Base-by-base conservation (phyloP, 352 stramenopile species). In the Globisporangium iwayamae region DNA sequence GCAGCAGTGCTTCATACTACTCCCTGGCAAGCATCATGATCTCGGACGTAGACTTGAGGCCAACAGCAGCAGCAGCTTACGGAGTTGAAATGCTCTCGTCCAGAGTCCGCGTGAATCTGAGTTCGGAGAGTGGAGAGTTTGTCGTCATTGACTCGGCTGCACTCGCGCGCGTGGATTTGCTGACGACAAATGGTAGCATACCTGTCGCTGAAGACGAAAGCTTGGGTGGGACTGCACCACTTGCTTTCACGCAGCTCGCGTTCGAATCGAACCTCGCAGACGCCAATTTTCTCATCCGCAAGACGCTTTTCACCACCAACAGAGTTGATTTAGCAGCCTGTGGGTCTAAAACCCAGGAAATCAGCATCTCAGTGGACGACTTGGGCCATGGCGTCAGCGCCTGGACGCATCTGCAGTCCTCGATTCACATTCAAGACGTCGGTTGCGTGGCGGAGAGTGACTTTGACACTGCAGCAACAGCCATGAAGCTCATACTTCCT, bases 201-300 rank as follows among this genome's bases (percentile, higher is more conserved):
- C 8, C 2, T n/a, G 47, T 14, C 5, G 48, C 16, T 34, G 46
- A 22, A 25, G 14, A 22, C 20, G 16, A 28, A 11, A 10, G 5
- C 32, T 48, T 5, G 16, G 18, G 22, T 48, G 13, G 20, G 9
- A 54, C 55, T 20, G 10, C 41, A 34, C 43, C 18, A 22, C 9
- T 59, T 18, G 43, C 45, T 10, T 70, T 51, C 36, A 66, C 48
- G 10, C 48, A 56, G 8, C 30, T 74, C 28, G 47, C 56, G 25
- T 65, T 74, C 13, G 53, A 74, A 59, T 64, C 59, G 3, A 32
- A 28, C 14, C 45, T 71, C 8, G 9, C n/a, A 14, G 60, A 62
- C n/a, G 32, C 55, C 11, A 74, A 74, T 45, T 18, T 22, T 6
- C 50, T 71, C 22, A 39, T 74, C 16, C 43, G 38, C 16, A 46